Evolutionary conservation across 2,329 filamentous ascomycete genomes (phyloP).

Genomic region (Trichophyton mentagrophytes): DNA sequence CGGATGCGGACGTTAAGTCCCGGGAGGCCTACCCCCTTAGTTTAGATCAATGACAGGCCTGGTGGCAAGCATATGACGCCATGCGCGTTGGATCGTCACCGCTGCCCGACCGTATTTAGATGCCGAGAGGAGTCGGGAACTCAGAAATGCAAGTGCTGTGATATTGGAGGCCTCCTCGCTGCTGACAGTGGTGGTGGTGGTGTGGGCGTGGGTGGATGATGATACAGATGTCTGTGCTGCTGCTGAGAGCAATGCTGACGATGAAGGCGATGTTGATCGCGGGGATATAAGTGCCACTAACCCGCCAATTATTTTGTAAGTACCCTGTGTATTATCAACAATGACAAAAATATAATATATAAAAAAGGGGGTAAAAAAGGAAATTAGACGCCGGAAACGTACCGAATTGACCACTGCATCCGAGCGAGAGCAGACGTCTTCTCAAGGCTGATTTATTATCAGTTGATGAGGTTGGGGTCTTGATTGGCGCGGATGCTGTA

Average conservation of each 20-base stretch:
- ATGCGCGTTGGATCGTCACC: conserved; percentile 40
- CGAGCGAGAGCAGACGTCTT: conserved; percentile 26
- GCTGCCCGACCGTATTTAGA: conserved; percentile 40
- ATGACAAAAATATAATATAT: conserved; percentile 1
- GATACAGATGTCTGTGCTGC: neutral
- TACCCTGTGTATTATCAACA: neutral
- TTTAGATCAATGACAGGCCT: neutral
- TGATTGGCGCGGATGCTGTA: neutral
- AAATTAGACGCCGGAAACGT: conserved; percentile 13
- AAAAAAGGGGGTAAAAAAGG: conserved; percentile 3
- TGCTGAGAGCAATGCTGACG: conserved; percentile 6
- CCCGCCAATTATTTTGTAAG: neutral
- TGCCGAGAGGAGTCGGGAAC: conserved; percentile 44
- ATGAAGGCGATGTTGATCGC: conserved; percentile 10
- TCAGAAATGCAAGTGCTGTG: conserved; percentile 46
- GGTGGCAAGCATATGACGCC: conserved; percentile 24
- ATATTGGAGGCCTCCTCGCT: conserved; percentile 38
- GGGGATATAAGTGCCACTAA: neutral
- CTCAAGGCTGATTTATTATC: conserved; percentile 15
- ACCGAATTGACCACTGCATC: conserved; percentile 35
- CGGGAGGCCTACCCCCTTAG: neutral
- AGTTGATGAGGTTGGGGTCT: neutral
- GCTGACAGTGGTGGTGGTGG: conserved; percentile 15
- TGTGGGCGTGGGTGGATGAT: conserved; percentile 32
- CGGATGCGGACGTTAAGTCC: neutral